Base-by-base conservation (phyloP, 2,329 filamentous ascomycete species). In the Penicillium sp. region DNA sequence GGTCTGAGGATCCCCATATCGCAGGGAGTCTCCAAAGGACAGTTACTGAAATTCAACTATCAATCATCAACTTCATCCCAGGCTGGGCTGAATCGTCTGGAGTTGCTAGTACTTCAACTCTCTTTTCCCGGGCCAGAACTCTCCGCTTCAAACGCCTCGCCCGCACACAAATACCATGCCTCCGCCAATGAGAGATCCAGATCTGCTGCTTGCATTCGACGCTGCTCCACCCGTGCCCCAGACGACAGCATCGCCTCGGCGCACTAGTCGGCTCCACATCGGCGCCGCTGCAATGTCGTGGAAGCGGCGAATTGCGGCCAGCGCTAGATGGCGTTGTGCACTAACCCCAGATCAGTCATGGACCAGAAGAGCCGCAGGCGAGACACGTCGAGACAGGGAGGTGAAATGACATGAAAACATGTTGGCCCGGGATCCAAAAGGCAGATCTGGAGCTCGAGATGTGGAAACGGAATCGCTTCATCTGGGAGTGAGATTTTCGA, bases 381-480 rank as follows among this genome's bases (percentile, higher is more conserved):
- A 1, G 60, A 52, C 4, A 68, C 47, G 42, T 71, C 62, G 1
- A 87, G 58, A 4, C 75, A 63, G 0, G 67, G 69, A n/a, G 81
- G 73, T 75, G 71, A 55, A 94, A 89, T 45, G 86, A 81, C 2
- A 94, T 64, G 1, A 86, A 88, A 13, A 86, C 77, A 64, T 93
- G 87, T 57, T 94, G 86, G 0, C 87, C 88, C 0, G 86, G 71
- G 16, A 64, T 71, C 78, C 86, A 89, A 66, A 48, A 61, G n/a
- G 52, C 32, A 11, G 52, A 53, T 20, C 49, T 53, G 4, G 60
- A 59, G 33, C 70, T 63, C 16, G 57, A 57, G 11, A 80, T 65
- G 2, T 68, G 64, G 54, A 83, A 83, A 1, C 69, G 71, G 59
- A 88, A 88, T 16, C 84, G 76, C 1, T 76, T 78, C 38, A 93